Evolutionary conservation across 805 yeast genomes (phyloP).

Genomic region (Ogataea corticis): DNA sequence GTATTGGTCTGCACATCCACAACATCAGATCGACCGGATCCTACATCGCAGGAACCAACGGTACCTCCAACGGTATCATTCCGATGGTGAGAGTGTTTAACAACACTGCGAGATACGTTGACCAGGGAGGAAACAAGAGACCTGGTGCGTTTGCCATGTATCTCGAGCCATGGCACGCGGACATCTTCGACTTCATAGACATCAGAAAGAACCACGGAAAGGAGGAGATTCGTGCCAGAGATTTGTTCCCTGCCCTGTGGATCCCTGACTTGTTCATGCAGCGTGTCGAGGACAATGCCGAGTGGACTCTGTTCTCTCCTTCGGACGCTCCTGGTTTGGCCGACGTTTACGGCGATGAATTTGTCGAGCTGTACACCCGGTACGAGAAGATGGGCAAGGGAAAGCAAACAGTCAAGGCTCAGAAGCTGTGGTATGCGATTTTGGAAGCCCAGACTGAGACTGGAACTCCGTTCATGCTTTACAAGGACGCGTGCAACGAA

Average conservation of each 20-base stretch:
- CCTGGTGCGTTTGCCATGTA: slow-evolving; percentile 66
- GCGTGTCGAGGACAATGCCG: slow-evolving; percentile 55
- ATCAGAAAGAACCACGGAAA: slow-evolving; percentile 64
- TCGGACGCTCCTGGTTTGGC: slow-evolving; percentile 58
- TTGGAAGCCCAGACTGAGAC: slow-evolving; percentile 66
- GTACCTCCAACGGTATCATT: slow-evolving; percentile 61
- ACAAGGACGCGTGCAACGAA: slow-evolving; percentile 61
- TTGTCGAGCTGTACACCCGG: slow-evolving; percentile 48
- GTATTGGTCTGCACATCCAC: slow-evolving; percentile 62
- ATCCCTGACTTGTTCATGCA: slow-evolving; percentile 64
- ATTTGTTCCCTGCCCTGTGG: slow-evolving; percentile 64
- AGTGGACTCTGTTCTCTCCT: slow-evolving; percentile 62
- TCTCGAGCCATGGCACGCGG: slow-evolving; percentile 65
- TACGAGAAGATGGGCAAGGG: slow-evolving; percentile 55
- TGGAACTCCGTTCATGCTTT: slow-evolving; percentile 65
- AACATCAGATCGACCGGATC: slow-evolving; percentile 61
- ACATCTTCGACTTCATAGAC: slow-evolving; percentile 58
- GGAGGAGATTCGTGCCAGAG: slow-evolving; percentile 64
- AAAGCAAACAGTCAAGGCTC: slow-evolving; percentile 52
- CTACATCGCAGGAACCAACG: slow-evolving; percentile 62
- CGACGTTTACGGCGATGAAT: slow-evolving; percentile 58
- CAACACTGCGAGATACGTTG: slow-evolving; percentile 63
- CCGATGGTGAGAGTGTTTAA: slow-evolving; percentile 66
- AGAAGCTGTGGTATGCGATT: slow-evolving; percentile 60
- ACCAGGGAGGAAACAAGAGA: slow-evolving; percentile 66